These are phyloP conservation scores for Aspergillus sp. DNA, from an alignment of 2,329 filamentous ascomycete genomes.

Conservation along the genomic window DNA sequence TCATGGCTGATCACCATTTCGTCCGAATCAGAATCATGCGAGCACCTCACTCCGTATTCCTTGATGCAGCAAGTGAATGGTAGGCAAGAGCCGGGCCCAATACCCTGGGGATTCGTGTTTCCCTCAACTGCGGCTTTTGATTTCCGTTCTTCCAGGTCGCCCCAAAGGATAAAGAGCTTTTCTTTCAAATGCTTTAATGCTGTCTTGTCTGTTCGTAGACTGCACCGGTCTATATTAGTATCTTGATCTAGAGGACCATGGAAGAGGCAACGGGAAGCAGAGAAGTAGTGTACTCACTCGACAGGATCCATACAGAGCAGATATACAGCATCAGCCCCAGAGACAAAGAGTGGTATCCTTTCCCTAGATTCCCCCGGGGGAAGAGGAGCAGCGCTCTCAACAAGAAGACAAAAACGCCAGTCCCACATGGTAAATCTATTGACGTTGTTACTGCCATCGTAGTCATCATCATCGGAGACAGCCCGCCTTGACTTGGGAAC, in stretches of 20 bases:
- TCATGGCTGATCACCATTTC: slow-evolving; percentile 28
- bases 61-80: slow-evolving; percentile 63
- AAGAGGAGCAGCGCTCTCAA: slow-evolving; percentile 57
- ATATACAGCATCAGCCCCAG: slow-evolving; percentile 49
- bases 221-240: slow-evolving; percentile 15
- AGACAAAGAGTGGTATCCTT: slow-evolving; percentile 60
- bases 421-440: slow-evolving; percentile 50
- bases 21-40: slow-evolving; percentile 29
- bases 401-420: slow-evolving; percentile 72
- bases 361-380: slow-evolving; percentile 32
- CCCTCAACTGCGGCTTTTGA: slow-evolving; percentile 20
- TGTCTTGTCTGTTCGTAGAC: slow-evolving; percentile 48
- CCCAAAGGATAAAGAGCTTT: slow-evolving; percentile 73
- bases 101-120: slow-evolving; percentile 8
- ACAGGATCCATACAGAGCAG: slow-evolving; percentile 49
- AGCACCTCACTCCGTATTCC: slow-evolving; percentile 56
- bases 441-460: slow-evolving; percentile 23
- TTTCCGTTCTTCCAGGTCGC: slow-evolving; percentile 69
- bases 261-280: no score
- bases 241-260: no score
- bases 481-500: slow-evolving; percentile 44
- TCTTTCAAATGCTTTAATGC: slow-evolving; percentile 53
- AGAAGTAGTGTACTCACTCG: slow-evolving; percentile 38
- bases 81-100: slow-evolving; percentile 40
- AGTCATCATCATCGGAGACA: slow-evolving; percentile 22